Base-by-base conservation (phyloP, 768 basidiomycete species). In the Daedalea quercina region DNA sequence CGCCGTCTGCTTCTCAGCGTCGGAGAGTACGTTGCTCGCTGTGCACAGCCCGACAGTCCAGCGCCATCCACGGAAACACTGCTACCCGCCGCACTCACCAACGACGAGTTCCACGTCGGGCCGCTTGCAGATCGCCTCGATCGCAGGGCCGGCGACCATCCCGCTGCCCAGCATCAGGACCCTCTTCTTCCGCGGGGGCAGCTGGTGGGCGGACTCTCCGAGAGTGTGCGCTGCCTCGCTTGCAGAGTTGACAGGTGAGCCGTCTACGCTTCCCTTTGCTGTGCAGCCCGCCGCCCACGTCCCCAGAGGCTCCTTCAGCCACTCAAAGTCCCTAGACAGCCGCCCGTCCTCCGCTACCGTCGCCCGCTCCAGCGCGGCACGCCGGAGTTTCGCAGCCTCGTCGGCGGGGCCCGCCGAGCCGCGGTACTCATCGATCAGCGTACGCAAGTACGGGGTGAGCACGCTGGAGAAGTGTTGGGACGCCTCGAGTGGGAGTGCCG, bases 111-210 rank as follows among this genome's bases (percentile, higher is more conserved):
- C 75, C 0, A 94, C 70, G 57, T 90, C 86, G 0, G 63, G 58
- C 51, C 82, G 71, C 57, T 74, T 73, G 41, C 80, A 78, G 46
- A 96, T 76, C 61, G 87, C 79, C 48, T 87, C 80, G 2, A 92
- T 84, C 0, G 90, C 89, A 15, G 94, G 94, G 2, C 85, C 87
- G 3, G 93, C 91, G 19, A 97, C 94, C 84, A 96, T 92, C n/a
- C 94, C 94, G 51, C 89, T 92, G 8, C 94, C 94, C 1, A 97
- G 76, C 62, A 96, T 73, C 31, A 97, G 67, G 0, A 94, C 77
- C 60, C 76, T 80, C 71, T 85, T 85, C 69, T 79, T 82, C 59
- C 53, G 69, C 50, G 46, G 26, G 33, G 25, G 19, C 45, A 15
- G 13, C 20, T 24, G 50, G 26, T 35, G 42, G 9, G 19, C 31